Conservation (phyloP, 805 yeast species). For the Spathaspora girioi region DNA sequence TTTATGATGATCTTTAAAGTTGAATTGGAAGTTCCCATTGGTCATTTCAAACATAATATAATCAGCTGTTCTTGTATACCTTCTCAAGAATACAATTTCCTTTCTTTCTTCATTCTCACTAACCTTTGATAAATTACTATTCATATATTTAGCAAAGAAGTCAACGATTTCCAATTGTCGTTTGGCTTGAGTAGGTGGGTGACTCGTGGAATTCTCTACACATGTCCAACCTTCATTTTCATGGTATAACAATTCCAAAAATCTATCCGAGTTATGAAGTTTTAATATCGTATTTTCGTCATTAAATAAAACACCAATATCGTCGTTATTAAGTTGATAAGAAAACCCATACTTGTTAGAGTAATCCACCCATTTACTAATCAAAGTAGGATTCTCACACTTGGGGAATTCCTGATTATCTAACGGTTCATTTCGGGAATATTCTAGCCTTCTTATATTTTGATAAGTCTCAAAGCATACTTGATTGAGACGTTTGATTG, state of each 20-base stretch:
- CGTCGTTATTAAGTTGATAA: conserved; percentile 85
- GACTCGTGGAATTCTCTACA: conserved; percentile 39
- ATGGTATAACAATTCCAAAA: conserved; percentile 54
- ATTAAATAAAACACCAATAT: conserved; percentile 86
- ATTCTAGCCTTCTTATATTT: conserved; percentile 41
- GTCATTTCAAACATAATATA: conserved; percentile 91
- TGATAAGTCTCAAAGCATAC: conserved; percentile 33
- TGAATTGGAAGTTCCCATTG: conserved; percentile 89
- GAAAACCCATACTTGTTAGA: conserved; percentile 94
- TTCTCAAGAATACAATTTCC: conserved; percentile 72
- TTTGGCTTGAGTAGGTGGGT: conserved; percentile 47
- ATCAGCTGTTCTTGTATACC: conserved; percentile 74
- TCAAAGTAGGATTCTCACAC: conserved; percentile 60
- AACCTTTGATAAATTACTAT: conserved; percentile 78
- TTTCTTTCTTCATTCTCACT: conserved; percentile 61
- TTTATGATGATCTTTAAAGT: conserved; percentile 93
- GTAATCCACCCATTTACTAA: conserved; percentile 97
- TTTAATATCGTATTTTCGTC: conserved; percentile 80
- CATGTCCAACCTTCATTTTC: conserved; percentile 46
- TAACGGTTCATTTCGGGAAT: conserved; percentile 28
- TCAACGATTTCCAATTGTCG: conserved; percentile 83
- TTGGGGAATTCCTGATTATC: conserved; percentile 38
- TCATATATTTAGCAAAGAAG: conserved; percentile 90
- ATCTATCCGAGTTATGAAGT: conserved; percentile 57
- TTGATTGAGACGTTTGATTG: conserved; percentile 36